Evolutionary conservation across 352 stramenopile species (phyloP).

Genomic region (Globisporangium ultimum): DNA sequence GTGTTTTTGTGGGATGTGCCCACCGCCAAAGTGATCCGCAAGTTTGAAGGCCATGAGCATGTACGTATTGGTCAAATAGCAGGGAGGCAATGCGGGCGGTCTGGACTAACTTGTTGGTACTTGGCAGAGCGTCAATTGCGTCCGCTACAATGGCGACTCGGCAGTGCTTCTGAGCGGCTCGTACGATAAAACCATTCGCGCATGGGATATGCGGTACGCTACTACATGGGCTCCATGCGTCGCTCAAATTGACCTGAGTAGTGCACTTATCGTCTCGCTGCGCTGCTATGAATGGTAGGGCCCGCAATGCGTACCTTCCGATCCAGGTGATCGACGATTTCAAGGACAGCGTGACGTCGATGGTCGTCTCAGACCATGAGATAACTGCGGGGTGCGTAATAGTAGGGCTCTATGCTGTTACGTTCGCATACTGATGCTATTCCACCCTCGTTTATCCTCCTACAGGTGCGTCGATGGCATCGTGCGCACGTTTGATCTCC

Average conservation of each 20-base stretch:
- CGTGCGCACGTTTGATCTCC: conserved; percentile 84
- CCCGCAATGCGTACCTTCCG: conserved; percentile 65
- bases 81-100: too few relatives aligned
- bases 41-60: conserved; percentile 85
- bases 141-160: conserved; percentile 75
- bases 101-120: too few relatives aligned
- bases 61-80: conserved; percentile 22
- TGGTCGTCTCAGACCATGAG: conserved; percentile 72
- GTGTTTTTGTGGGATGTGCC: conserved; percentile 89
- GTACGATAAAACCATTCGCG: conserved; percentile 85
- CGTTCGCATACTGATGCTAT: conserved; percentile 1
- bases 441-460: not conserved
- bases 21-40: conserved; percentile 82
- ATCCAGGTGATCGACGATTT: conserved; percentile 88
- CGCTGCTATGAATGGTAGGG: conserved; percentile 21
- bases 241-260: too few relatives aligned
- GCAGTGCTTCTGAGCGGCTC: conserved; percentile 82
- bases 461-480: conserved; percentile 77
- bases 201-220: conserved; percentile 68
- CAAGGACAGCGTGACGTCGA: conserved; percentile 85
- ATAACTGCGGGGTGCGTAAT: conserved; percentile 67
- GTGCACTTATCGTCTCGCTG: too few relatives aligned
- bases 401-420: conserved; percentile 4
- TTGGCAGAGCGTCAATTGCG: conserved; percentile 76
- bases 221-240: too few relatives aligned